Evolutionary conservation across 192 early-diverging fungal species (phyloP), one percentile per base, ranked within the genome.

Genomic region (Powellomyces hirtus): DNA sequence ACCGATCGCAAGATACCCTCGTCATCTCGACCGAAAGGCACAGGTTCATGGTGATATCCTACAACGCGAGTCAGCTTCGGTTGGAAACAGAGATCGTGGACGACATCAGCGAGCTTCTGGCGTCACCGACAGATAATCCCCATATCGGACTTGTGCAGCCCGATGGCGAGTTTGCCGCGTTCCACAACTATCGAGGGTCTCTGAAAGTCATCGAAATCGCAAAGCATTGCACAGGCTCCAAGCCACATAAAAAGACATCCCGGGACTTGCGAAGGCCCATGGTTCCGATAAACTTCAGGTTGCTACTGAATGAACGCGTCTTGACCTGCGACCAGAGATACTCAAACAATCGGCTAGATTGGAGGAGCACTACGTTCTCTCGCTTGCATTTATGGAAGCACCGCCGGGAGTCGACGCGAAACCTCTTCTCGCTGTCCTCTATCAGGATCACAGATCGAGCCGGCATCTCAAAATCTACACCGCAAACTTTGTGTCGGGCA

Each of bases 11-110:
- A 56, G 90, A 88, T 35, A 72, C 85, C 16, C 64, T 94, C 22
- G 73, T 96, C 53, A 56, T 94, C 10, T 73, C 83, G 20, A 92
- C 91, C 14, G 85, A 86, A 24, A 79, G 80, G 37, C 78, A 84
- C 73, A 81, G 92, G 56, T 89, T 87, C 71, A 80, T 84, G 0
- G 78, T 92, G 7, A 73, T 96, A 5, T 81, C 83, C n/a, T 91
- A 88, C 74, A 86, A 89, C 64, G 64, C 77, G 1, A 42, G 61
- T 0, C 52, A 64, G 35, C 50, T 80, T 16, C 64, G 33, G 33
- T 59, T 92, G 3, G 58, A 82, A 5, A 93, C 93, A 0, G 91
- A 92, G 72, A 75, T 83, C 35, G 77, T 73, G 14, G 91, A 89
- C 40, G 79, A 85, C 27, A 60, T 91, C 1, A 34, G 55, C 11